Percentiles rank a stretch among this genome's conserved stretches.
Evolutionary conservation across 805 yeast species (phyloP).

Genomic region (Candida dajiaensis): DNA sequence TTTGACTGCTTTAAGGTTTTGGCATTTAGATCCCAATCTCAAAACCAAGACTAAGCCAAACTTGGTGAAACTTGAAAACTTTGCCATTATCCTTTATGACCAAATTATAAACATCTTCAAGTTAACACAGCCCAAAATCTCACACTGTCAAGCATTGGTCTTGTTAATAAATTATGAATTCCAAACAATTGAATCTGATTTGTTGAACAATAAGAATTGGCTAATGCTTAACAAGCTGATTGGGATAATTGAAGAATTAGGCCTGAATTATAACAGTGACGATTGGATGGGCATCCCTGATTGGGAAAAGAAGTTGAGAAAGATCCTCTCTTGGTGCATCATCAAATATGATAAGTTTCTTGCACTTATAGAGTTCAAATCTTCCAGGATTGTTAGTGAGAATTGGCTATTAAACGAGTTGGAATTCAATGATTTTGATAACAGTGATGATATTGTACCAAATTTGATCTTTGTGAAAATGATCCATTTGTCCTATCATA

Average conservation of each 20-base stretch:
- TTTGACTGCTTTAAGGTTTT: slow-evolving; percentile 23
- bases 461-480: neutral
- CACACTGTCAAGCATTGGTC: slow-evolving; percentile 35
- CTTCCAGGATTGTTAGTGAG: slow-evolving; percentile 19
- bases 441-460: slow-evolving; percentile 11
- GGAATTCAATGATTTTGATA: slow-evolving; percentile 17
- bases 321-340: slow-evolving; percentile 21
- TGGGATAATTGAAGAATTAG: slow-evolving; percentile 24
- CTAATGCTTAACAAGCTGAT: slow-evolving; percentile 19
- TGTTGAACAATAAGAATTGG: slow-evolving; percentile 16
- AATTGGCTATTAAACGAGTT: slow-evolving; percentile 23
- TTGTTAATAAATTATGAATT: slow-evolving; percentile 25
- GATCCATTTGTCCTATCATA: neutral
- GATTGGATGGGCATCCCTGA: slow-evolving; percentile 23
- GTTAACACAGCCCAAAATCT: slow-evolving; percentile 24
- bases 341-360: slow-evolving; percentile 23
- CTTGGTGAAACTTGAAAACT: slow-evolving; percentile 21
- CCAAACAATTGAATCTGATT: slow-evolving; percentile 5
- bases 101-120: slow-evolving; percentile 15
- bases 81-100: slow-evolving; percentile 22
- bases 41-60: slow-evolving; percentile 13
- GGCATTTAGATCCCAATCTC: slow-evolving; percentile 17
- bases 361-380: slow-evolving; percentile 23
- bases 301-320: slow-evolving; percentile 26
- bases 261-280: slow-evolving; percentile 21